A percentile compares a stretch with the other conserved stretches of the same genome.
Evolutionary conservation across 495 filamentous ascomycete species (phyloP).

Genomic region (Hapsidospora chrysogenum): DNA sequence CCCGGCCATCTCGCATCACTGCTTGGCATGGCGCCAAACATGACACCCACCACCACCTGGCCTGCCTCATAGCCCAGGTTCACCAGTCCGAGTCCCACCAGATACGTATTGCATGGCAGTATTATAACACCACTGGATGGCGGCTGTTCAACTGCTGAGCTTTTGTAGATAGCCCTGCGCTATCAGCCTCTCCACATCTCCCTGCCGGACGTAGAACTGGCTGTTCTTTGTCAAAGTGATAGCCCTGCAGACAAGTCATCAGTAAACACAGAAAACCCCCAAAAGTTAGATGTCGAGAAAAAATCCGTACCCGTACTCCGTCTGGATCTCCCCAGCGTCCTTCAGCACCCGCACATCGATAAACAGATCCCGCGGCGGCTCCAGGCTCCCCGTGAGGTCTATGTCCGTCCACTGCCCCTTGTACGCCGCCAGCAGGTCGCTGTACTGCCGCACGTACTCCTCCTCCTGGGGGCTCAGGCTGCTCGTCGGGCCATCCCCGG

Average conservation of each 20-base stretch:
- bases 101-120: too few species aligned
- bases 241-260: too few species aligned
- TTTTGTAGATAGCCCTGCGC: conserved; percentile 94
- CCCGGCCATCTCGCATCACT: too few species aligned
- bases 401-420: conserved; percentile 99
- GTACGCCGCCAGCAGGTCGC: conserved; percentile 83
- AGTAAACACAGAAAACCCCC: too few species aligned
- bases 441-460: conserved; percentile 83
- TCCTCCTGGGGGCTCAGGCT: conserved; percentile 94
- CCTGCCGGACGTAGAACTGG: conserved; percentile 92
- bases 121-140: too few species aligned
- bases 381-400: conserved; percentile 85
- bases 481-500: conserved; percentile 36
- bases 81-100: too few species aligned
- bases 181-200: conserved; percentile 90
- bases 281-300: too few species aligned
- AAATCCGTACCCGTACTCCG: conserved; percentile 94
- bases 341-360: conserved; percentile 95
- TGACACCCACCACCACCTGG: too few species aligned
- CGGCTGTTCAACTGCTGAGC: conserved; percentile 49
- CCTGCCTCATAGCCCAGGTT: too few species aligned
- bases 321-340: conserved; percentile 97
- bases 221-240: conserved; percentile 97
- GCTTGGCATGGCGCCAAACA: too few species aligned
- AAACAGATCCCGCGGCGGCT: conserved; percentile 89